Evolutionary conservation across 2,329 filamentous ascomycete species (phyloP), one percentile per base, ranked within the genome.

Genomic region (Blastomyces parvus): DNA sequence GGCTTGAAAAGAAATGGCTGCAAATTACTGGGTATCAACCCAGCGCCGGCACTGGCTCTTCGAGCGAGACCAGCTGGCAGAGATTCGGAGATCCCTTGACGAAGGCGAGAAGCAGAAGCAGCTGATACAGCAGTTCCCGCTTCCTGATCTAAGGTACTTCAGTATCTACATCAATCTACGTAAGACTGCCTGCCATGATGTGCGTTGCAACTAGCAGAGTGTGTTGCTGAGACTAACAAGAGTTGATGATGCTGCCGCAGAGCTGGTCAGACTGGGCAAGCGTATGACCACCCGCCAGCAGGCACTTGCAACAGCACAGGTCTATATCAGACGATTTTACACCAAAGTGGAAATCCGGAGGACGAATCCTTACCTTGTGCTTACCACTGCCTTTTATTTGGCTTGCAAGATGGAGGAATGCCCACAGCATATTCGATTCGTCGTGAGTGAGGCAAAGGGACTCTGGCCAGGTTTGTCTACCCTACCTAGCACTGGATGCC

Each of bases 331-430:
- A 71, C 86, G 94, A 64, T 97, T 96, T 81, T 97, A 96, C 76
- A 86, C 86, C 56, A 90, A 89, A 69, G 89, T 96, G 69, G 91
- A 96, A 72, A 91, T 97, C 67, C 88, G 93, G 63, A 86, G 88
- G 66, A 96, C 92, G 58, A 99, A 97, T 70, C 91, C 93, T 3
- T 96, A 96, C 73, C 86, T 97, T 44, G 86, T 97, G 64, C 84
- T 96, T 67, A 88, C 91, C n/a, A 97, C 94, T 1, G 90, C 93
- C 5, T 83, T 97, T 65, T 99, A 99, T 74, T 81, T 99, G 44
- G 92, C 94, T 25, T 96, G 91, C 79, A 99, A 99, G 78, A 96
- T 96, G 86, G 94, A 99, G 75, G 94, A 99, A 76, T 92, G 88
- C 60, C 94, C 94, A 2, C 93, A 97, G 74, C 94, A 99, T 74